A percentile compares a stretch with the other conserved stretches of the same genome.
Evolutionary conservation across 2,329 filamentous ascomycete genomes (phyloP).

Genomic region (Lasiodiplodia hormozganensis): DNA sequence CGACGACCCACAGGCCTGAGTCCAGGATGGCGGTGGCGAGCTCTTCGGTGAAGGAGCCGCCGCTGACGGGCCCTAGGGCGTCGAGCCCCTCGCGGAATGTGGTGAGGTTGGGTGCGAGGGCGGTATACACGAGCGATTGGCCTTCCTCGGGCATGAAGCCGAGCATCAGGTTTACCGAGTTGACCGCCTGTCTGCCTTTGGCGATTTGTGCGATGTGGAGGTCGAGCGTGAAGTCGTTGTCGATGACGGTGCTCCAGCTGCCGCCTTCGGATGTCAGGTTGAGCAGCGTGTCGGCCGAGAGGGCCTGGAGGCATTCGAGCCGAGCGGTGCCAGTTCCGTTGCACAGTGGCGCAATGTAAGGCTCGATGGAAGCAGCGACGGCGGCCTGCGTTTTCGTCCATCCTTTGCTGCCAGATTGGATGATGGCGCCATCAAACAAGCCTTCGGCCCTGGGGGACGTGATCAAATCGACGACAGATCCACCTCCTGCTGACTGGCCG

Average conservation of each 20-base stretch:
- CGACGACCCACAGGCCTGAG: background rate
- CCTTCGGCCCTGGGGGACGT: slow-evolving; percentile 40
- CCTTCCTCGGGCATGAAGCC: slow-evolving; percentile 24
- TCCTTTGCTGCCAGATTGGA: slow-evolving; percentile 47
- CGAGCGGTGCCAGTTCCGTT: background rate
- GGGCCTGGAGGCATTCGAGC: background rate
- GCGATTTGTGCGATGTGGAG: background rate
- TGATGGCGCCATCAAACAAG: slow-evolving; percentile 49
- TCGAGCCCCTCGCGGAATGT: background rate
- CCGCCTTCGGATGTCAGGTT: background rate
- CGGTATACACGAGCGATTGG: slow-evolving; percentile 6
- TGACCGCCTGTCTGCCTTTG: background rate
- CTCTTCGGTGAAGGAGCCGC: background rate
- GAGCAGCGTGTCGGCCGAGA: slow-evolving; percentile 36
- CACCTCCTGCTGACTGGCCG: slow-evolving; percentile 59
- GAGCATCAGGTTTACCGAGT: background rate
- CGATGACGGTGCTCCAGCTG: slow-evolving; percentile 1
- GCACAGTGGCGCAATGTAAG: slow-evolving; percentile 47
- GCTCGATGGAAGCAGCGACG: slow-evolving; percentile 36
- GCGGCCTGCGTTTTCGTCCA: slow-evolving; percentile 38
- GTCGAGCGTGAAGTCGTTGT: background rate
- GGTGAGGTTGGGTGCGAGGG: background rate
- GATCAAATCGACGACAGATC: slow-evolving; percentile 34
- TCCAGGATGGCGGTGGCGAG: background rate
- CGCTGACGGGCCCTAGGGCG: background rate